These are phyloP conservation scores for Aspergillus pseudoterreus DNA, from an alignment of 2,329 filamentous ascomycete species.

Conservation along the genomic window DNA sequence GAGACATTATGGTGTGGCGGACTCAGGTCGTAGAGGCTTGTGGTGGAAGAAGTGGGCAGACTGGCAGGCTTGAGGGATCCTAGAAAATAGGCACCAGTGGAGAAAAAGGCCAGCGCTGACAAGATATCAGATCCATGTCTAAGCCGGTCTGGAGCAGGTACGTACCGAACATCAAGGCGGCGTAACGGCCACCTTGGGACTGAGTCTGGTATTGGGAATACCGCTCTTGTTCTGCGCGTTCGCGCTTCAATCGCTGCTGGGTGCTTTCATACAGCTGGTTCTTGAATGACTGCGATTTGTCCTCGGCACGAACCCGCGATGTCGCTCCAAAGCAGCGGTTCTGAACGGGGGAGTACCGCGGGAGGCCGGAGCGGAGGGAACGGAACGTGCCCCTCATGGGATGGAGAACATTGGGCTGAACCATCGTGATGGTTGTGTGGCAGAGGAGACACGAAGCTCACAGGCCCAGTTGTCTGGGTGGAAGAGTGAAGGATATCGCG, in stretches of 20 bases:
- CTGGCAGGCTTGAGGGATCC: conserved; percentile 49
- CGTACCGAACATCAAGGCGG: conserved; percentile 36
- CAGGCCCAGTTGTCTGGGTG: background rate
- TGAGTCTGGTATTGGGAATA: conserved; percentile 45
- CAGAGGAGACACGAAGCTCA: background rate
- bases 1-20: conserved; percentile 55
- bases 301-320: conserved; percentile 17
- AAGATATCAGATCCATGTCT: conserved; percentile 6
- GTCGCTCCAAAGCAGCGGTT: conserved; percentile 22
- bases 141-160: background rate
- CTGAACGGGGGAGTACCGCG: conserved; percentile 8
- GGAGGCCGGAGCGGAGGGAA: conserved; percentile 5
- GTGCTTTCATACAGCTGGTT: conserved; percentile 62
- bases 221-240: conserved; percentile 54
- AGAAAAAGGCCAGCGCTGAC: conserved; percentile 50
- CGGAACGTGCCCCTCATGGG: conserved; percentile 18
- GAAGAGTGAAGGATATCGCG: background rate
- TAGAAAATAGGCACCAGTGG: conserved; percentile 53
- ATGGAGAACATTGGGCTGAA: conserved; percentile 12
- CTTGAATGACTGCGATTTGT: conserved; percentile 50
- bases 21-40: conserved; percentile 46
- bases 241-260: conserved; percentile 54
- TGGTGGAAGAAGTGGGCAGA: conserved; percentile 53
- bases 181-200: conserved; percentile 36
- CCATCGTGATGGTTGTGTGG: conserved; percentile 15